Conservation (phyloP, 768 basidiomycete species). For the Suillus paluster region DNA sequence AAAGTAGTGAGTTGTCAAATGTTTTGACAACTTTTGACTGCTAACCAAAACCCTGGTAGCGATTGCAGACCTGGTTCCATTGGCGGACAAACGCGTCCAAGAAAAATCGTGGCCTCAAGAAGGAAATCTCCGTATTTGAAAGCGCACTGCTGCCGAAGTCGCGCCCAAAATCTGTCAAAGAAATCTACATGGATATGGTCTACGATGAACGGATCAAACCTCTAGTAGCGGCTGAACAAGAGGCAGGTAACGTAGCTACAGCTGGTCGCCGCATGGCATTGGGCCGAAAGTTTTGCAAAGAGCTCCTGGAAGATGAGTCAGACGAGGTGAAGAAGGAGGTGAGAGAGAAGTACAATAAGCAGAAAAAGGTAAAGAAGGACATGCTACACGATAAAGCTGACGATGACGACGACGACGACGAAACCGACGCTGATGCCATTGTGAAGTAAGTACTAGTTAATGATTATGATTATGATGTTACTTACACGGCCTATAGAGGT, state of each 20-base stretch:
- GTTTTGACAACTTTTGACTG: neutral
- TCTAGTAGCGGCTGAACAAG: slow-evolving; percentile 2
- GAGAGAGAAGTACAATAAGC: slow-evolving; percentile 2
- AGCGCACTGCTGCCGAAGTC: neutral
- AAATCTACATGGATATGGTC: slow-evolving; percentile 3
- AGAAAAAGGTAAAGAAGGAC: slow-evolving; percentile 5
- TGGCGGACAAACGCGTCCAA: slow-evolving; percentile 3
- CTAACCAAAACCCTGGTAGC: neutral
- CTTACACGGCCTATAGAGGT: neutral
- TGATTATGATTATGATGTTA: neutral
- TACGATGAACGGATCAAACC: slow-evolving; percentile 8
- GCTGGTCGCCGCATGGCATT: neutral
- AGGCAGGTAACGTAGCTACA: neutral
- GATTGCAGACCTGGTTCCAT: slow-evolving; percentile 6
- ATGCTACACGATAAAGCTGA: neutral
- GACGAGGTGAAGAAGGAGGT: slow-evolving; percentile 1
- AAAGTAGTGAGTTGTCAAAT: slow-evolving; percentile 5
- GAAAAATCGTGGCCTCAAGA: neutral
- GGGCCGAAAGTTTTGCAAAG: neutral
- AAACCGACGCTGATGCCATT: neutral
- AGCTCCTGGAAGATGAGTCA: slow-evolving; percentile 5
- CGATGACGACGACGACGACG: too few species aligned
- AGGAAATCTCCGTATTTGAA: slow-evolving; percentile 2
- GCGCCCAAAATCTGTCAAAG: neutral
- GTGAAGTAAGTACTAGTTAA: neutral